These are phyloP conservation scores for Colletotrichum camelliae DNA, from an alignment of 2,329 filamentous ascomycete species.

Conservation along the genomic window DNA sequence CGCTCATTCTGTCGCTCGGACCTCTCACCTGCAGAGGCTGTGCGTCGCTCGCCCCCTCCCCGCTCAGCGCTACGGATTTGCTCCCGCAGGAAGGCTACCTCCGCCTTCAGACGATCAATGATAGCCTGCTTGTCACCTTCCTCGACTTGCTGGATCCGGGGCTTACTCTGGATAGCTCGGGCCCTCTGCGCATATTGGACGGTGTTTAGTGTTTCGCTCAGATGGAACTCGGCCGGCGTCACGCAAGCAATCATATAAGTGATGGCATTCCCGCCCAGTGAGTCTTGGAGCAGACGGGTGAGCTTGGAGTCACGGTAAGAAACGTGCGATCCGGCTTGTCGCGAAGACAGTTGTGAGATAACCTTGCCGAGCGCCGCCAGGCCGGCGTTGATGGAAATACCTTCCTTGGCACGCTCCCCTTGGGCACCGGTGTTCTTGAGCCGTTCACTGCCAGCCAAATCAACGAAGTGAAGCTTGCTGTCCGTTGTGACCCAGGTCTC, in stretches of 20 bases:
- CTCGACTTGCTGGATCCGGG: slow-evolving; percentile 91
- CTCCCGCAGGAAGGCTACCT: slow-evolving; percentile 91
- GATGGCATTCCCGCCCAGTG: slow-evolving; percentile 93
- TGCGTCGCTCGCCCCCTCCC: slow-evolving; percentile 59
- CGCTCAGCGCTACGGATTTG: slow-evolving; percentile 88
- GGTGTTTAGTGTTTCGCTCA: slow-evolving; percentile 97
- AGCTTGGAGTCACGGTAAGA: slow-evolving; percentile 98
- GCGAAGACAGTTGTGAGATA: slow-evolving; percentile 95
- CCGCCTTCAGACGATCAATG: slow-evolving; percentile 91
- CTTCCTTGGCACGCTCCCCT: slow-evolving; percentile 91
- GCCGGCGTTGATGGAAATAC: slow-evolving; percentile 97
- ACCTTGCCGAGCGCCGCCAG: slow-evolving; percentile 96
- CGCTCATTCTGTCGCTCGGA: slow-evolving; percentile 81
- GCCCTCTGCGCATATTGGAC: slow-evolving; percentile 97
- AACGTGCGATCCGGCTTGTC: slow-evolving; percentile 85
- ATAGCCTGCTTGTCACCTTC: slow-evolving; percentile 93
- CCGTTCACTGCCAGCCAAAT: slow-evolving; percentile 94
- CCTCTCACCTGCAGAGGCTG: slow-evolving; percentile 65
- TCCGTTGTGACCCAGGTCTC: slow-evolving; percentile 83
- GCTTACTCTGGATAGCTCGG: slow-evolving; percentile 96
- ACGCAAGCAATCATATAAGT: slow-evolving; percentile 99
- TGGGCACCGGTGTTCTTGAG: slow-evolving; percentile 97
- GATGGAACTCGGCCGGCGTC: slow-evolving; percentile 93
- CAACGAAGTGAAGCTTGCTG: slow-evolving; percentile 98
- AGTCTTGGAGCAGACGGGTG: slow-evolving; percentile 93